These are phyloP conservation scores for Hyphopichia khmerensis DNA, from an alignment of 1,139 yeast species.

Conservation along the genomic window DNA sequence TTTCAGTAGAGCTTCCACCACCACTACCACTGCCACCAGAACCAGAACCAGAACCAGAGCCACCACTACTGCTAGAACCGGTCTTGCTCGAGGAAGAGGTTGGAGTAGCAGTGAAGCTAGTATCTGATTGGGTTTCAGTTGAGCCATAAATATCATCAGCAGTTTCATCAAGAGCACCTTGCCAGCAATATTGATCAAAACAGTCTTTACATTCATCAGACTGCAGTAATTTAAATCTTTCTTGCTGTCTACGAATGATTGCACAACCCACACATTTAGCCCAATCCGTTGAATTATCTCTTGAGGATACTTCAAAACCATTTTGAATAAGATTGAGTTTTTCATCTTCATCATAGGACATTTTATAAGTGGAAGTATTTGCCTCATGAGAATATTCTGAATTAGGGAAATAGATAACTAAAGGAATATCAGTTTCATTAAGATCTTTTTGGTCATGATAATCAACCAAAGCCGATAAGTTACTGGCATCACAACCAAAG, in stretches of 20 bases:
- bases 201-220: conserved; percentile 41
- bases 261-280: conserved; percentile 49
- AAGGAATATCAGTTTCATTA: conserved; percentile 37
- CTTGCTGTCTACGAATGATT: conserved; percentile 43
- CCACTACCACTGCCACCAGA: neutral
- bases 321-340: conserved; percentile 30
- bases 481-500: conserved; percentile 40
- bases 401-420: conserved; percentile 41
- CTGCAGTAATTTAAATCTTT: conserved; percentile 35
- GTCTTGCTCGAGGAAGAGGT: neutral
- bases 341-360: conserved; percentile 38
- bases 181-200: conserved; percentile 42
- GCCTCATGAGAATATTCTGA: conserved; percentile 27
- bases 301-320: conserved; percentile 39
- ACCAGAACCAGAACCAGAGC: neutral
- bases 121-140: neutral
- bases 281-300: conserved; percentile 39
- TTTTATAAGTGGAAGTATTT: conserved; percentile 40
- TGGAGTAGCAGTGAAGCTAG: neutral
- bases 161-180: conserved; percentile 20
- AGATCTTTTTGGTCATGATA: conserved; percentile 26
- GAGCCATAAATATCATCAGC: conserved; percentile 16
- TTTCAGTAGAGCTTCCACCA: neutral
- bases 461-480: conserved; percentile 27
- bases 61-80: neutral